These are phyloP conservation scores for Abrus pulchellus DNA, from an alignment of 306 rosid genomes.

Conservation along the genomic window DNA sequence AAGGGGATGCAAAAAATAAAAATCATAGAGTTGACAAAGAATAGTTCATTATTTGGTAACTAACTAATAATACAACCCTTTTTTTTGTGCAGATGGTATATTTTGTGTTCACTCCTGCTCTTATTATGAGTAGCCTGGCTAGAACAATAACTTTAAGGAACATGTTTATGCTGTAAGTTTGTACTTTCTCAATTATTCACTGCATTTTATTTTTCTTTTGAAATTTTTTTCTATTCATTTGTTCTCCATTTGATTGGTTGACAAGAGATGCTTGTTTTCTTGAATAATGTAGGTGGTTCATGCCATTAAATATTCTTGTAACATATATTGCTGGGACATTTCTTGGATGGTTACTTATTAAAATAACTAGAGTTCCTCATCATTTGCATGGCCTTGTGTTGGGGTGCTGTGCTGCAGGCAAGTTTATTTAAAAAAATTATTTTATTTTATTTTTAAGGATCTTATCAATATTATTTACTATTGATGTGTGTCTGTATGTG, in stretches of 20 bases:
- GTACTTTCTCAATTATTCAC: background rate
- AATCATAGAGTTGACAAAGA: too few species aligned
- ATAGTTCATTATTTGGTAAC: too few species aligned
- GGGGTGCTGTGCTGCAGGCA: constrained; percentile 58
- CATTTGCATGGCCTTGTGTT: constrained; percentile 51
- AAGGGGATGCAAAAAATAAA: too few species aligned
- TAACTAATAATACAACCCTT: too few species aligned
- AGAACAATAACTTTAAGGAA: constrained; percentile 34
- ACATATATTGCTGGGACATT: constrained; percentile 47
- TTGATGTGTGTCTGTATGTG: too few species aligned
- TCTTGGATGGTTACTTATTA: constrained; percentile 55
- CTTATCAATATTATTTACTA: too few species aligned
- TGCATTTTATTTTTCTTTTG: background rate
- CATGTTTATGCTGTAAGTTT: constrained; percentile 46
- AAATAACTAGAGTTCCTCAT: constrained; percentile 46
- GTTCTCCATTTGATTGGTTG: constrained; percentile 2
- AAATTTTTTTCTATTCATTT: background rate
- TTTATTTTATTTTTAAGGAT: too few species aligned
- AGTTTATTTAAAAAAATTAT: too few species aligned
- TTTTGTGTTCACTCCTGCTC: constrained; percentile 47
- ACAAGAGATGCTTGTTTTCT: background rate
- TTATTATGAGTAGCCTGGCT: constrained; percentile 42
- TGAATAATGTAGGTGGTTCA: constrained; percentile 56
- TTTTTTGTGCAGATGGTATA: constrained; percentile 41
- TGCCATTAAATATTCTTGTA: constrained; percentile 53